Evolutionary conservation across 1,284 basidiomycete species (phyloP), one percentile per base, ranked within the genome.

Genomic region (Pseudozyma hubeiensis): DNA sequence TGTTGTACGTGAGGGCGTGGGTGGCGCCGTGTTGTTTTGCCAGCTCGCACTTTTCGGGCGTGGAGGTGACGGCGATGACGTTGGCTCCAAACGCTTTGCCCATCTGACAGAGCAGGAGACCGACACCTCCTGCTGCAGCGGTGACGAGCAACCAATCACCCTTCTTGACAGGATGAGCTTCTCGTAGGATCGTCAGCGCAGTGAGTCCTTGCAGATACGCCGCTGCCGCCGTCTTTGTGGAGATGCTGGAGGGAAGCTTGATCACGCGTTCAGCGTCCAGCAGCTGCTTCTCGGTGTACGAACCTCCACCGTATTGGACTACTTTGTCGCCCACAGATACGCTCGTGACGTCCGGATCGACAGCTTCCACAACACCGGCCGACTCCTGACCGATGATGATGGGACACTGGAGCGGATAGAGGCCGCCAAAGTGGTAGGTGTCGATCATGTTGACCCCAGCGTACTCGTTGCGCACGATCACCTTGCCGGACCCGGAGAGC

Each of bases 51-150:
- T 99, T 99, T 79, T 90, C 92, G 24, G 86, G 84, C 0, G 91
- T 92, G 2, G 93, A 96, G 1, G 92, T 93, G n/a, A 94, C 97
- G 2, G 93, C 96, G 77, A 99, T 97, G 29, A 97, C 93, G 10
- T 90, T 90, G 1, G 92, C 94, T 14, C 96, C 95, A 41, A 87
- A 76, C 52, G 86, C 78, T 43, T 82, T 83, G 46, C 66, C 89
- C 86, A 78, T 66, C 80, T 89, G 88, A 48, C 85, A 85, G 7
- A 89, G 83, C 13, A 88, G 75, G 0, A 88, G 81, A 0, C 89
- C 89, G 0, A 89, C 85, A 14, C 89, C 89, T 30, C 96, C 96
- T 0, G 96, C 94, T 16, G 96, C 89, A 13, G 96, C 95, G 82
- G 96, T 92, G 14, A 97, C 88, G 53, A 94, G 88, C 64, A 94